These are phyloP conservation scores for Phragmites australis DNA, from an alignment of 176 grass and related monocot genomes.

Conservation along the genomic window DNA sequence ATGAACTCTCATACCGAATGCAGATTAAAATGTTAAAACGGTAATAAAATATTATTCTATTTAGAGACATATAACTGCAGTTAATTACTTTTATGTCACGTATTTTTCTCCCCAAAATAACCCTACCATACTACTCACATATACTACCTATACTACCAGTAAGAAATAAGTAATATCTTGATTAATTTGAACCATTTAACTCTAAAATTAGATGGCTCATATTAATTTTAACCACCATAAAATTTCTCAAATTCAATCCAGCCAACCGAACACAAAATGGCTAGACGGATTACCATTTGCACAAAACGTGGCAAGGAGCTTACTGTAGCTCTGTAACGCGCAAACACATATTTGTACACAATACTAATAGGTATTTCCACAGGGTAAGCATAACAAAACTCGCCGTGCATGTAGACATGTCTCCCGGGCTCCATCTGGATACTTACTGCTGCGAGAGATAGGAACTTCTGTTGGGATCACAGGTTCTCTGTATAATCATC, in stretches of 20 bases:
- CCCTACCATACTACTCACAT: too few relatives aligned
- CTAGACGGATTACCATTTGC: background rate
- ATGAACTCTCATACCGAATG: too few relatives aligned
- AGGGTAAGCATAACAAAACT: background rate
- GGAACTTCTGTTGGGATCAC: background rate
- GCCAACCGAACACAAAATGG: background rate
- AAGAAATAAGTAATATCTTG: too few relatives aligned
- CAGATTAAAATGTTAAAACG: too few relatives aligned
- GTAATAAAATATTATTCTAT: too few relatives aligned
- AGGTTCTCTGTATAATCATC: background rate
- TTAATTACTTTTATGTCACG: too few relatives aligned
- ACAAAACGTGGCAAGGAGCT: background rate
- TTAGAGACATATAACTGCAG: too few relatives aligned
- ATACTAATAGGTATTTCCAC: background rate
- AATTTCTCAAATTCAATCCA: background rate
- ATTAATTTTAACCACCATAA: too few relatives aligned
- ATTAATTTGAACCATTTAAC: too few relatives aligned
- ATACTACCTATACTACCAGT: too few relatives aligned
- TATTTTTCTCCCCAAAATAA: too few relatives aligned
- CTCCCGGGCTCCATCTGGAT: background rate
- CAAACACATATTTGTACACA: background rate
- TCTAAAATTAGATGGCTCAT: too few relatives aligned
- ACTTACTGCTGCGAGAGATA: background rate
- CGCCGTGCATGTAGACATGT: background rate
- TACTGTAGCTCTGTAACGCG: background rate